These are phyloP conservation scores for Breviolum minutum DNA, from an alignment of 73 alveolate genomes.

Conservation along the genomic window DNA sequence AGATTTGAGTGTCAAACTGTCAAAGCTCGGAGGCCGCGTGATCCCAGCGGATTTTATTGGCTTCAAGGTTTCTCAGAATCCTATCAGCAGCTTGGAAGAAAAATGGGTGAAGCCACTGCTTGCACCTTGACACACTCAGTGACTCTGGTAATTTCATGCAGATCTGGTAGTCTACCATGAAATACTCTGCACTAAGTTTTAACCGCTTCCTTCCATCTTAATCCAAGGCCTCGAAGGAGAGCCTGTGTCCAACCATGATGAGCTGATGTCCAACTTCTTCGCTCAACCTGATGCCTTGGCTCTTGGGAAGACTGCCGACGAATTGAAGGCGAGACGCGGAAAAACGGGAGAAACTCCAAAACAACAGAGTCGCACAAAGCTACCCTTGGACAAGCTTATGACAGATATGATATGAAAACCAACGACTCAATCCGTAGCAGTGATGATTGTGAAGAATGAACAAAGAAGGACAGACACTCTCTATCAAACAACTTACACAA, in stretches of 20 bases:
- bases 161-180: not conserved
- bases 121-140: not conserved
- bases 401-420: not conserved
- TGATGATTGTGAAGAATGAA: no score
- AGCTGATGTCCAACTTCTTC: slow-evolving; percentile 98
- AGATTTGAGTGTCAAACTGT: not conserved
- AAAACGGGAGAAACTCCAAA: not conserved
- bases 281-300: slow-evolving; percentile 99
- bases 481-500: no score
- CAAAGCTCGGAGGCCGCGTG: slow-evolving; percentile 96
- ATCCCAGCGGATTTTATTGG: slow-evolving; percentile 98
- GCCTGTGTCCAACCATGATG: slow-evolving; percentile 97
- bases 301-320: slow-evolving; percentile 97
- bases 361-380: not conserved
- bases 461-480: no score
- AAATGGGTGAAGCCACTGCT: no score
- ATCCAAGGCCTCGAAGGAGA: slow-evolving; percentile 96
- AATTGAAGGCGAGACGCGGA: slow-evolving; percentile 95
- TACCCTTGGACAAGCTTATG: no score
- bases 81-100: slow-evolving; percentile 80
- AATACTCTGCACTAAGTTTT: not conserved
- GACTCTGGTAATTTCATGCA: not conserved
- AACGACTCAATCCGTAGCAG: no score
- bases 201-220: not conserved
- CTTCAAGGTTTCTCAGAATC: slow-evolving; percentile 97